Base-by-base conservation (phyloP, 306 rosid species). In the Vigna hirtella region DNA sequence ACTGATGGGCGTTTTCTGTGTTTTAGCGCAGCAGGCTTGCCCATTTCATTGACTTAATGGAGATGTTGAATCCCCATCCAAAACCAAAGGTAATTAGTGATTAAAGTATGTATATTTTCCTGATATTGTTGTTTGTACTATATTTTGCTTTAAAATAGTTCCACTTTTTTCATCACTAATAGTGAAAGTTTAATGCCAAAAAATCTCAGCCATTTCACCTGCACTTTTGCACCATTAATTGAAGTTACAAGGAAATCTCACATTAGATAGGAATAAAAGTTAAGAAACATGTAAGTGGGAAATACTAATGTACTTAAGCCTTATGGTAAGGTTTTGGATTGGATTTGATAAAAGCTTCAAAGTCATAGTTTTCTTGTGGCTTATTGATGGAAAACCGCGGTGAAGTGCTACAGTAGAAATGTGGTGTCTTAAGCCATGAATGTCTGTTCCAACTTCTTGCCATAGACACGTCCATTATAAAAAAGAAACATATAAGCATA, bases 41-140 rank as follows among this genome's bases (percentile, higher is more conserved):
- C 38, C 90, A 95, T 82, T 95, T 92, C 90, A 87, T 95, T 52
- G 98, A 92, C 82, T 85, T 95, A 61, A 86, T 95, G 93, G 98
- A 95, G 91, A 89, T 89, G 98, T 81, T 92, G 89, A 92, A 91
- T 87, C 92, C 97, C 72, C 89, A 95, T 83, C 83, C 97, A 77
- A 89, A 83, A 88, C 98, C 98, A 73, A 95, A 87, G 98, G 98
- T 94, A 85, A 83, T 56, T 66, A 7, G 42, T 50, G 58, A 57
- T 53, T 55, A 17, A 74, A 66, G 30, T 26, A 24, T 51, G 48
- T 18, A 20, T 13, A n/a, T 3, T 67, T 69, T 59, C 73, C 47
- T 36, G 17, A 2, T 38, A 28, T 26, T 58, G 22, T 43, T 63
- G 28, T 79, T 76, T 47, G 47, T 69, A 58, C 42, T 17, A 10